Evolutionary conservation across 495 filamentous ascomycete species (phyloP), one percentile per base, ranked within the genome.

Genomic region (Penicillium arizonense): DNA sequence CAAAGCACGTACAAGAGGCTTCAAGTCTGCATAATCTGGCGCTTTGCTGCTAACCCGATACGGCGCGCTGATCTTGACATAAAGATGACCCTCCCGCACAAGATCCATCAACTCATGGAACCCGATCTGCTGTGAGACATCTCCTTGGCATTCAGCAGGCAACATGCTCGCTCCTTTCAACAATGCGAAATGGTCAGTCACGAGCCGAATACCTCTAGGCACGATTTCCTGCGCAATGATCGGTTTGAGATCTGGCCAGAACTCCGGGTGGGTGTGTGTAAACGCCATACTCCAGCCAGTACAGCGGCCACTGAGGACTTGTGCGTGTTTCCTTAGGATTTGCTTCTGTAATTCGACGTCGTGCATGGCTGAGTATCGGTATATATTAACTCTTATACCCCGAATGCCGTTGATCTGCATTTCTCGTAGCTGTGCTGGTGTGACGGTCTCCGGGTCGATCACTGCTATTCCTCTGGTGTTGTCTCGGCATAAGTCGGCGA

Each of bases 271-370:
- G 3, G 53, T 52, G 34, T 65, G 62, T 11, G 62, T 65, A 18
- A 65, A 65, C 0, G 62, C 62, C 62, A 65, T 62, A 24, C 56
- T 63, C 59, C 63, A 66, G 4, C 53, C 47, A 1, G 56, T 48
- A 47, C 53, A 55, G 13, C 54, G 32, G 1, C 47, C 18, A 10
- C 33, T 12, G 2, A 66, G 26, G 0, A 39, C 57, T 3, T 40
- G 47, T 2, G 56, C 52, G 45, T 66, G 63, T 6, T 53, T 54
- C 1, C 56, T 52, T 30, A 66, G 30, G 0, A 54, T 57, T 5
- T 38, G 24, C 46, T 60, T 66, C 33, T 66, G 63, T 12, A 50
- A 18, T 18, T 62, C 51, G 2, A 66, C 48, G 33, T 60, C 57
- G 26, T 66, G 63, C 54, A 66, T 60, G 10, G 63, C 63, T 8